These are phyloP conservation scores for Populus simonii DNA, from an alignment of 345 rosid species.

Conservation along the genomic window DNA sequence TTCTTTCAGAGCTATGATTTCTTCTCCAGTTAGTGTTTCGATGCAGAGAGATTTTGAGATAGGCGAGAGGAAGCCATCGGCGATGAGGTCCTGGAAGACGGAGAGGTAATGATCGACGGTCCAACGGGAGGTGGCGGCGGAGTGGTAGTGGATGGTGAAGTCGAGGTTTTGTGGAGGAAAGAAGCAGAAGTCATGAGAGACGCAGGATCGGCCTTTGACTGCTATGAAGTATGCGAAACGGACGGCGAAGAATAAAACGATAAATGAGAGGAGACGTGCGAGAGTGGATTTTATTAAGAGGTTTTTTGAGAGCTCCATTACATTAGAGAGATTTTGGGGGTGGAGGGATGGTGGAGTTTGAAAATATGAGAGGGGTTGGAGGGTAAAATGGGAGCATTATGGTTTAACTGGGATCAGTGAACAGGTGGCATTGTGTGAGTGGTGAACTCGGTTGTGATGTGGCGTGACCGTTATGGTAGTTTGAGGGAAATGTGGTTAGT, in stretches of 20 bases:
- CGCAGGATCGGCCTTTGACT: not conserved
- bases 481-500: too few species aligned
- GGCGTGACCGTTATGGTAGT: not conserved
- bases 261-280: too few species aligned
- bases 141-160: not conserved
- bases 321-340: not conserved
- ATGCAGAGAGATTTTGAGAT: slow-evolving; percentile 63
- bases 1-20: slow-evolving; percentile 70
- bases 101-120: not conserved
- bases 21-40: slow-evolving; percentile 65
- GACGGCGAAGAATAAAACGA: not conserved
- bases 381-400: not conserved
- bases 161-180: not conserved
- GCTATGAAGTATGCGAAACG: not conserved
- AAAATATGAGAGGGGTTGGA: not conserved
- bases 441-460: not conserved
- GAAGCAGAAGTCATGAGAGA: not conserved
- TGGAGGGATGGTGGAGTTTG: not conserved
- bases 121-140: not conserved
- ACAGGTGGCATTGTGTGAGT: not conserved
- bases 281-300: too few species aligned
- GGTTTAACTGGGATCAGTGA: not conserved
- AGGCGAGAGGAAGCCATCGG: slow-evolving; percentile 63
- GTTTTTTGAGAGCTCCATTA: too few species aligned
- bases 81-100: slow-evolving; percentile 66